phyloP scores from a whole-genome alignment of 495 filamentous ascomycete species.

The Podospora anserina region DNA sequence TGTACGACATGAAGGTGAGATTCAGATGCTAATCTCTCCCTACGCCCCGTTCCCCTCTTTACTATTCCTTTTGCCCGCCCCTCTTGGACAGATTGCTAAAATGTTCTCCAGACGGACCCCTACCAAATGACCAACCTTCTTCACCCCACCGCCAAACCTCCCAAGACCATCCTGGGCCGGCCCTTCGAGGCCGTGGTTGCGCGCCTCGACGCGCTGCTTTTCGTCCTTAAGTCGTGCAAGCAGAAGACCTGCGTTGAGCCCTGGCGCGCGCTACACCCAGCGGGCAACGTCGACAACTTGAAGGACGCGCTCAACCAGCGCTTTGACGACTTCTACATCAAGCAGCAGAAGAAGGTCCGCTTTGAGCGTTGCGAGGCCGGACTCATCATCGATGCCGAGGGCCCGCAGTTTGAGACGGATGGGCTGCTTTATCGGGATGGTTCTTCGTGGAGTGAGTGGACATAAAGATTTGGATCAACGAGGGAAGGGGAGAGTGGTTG shows the following conservation, averaged over 20 bases:
- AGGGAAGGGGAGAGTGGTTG: too few relatives aligned
- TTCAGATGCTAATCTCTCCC: too few relatives aligned
- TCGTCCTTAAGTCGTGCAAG: slow-evolving; percentile 65
- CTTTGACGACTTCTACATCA: slow-evolving; percentile 57
- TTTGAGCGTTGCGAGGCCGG: slow-evolving; percentile 59
- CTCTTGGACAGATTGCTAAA: slow-evolving; percentile 4
- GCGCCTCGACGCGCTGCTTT: slow-evolving; percentile 58
- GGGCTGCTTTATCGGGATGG: slow-evolving; percentile 31
- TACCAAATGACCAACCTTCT: slow-evolving; percentile 61
- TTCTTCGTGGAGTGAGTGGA: slow-evolving; percentile 32
- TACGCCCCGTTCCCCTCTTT: slow-evolving; percentile 8
- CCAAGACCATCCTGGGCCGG: slow-evolving; percentile 42
- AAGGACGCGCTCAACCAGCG: slow-evolving; percentile 45
- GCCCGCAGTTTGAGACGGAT: slow-evolving; percentile 49
- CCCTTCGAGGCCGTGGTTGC: slow-evolving; percentile 43
- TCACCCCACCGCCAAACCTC: slow-evolving; percentile 22
- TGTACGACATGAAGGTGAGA: slow-evolving; percentile 57
- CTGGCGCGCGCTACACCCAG: slow-evolving; percentile 58
- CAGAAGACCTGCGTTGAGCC: slow-evolving; percentile 53
- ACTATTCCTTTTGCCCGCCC: neutral
- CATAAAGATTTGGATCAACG: slow-evolving; percentile 11
- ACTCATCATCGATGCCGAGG: slow-evolving; percentile 59
- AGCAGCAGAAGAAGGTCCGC: slow-evolving; percentile 45
- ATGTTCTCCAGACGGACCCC: slow-evolving; percentile 51
- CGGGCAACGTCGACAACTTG: slow-evolving; percentile 41